Conservation (phyloP, 2,329 filamentous ascomycete genomes). For the Colletotrichum abscissum region DNA sequence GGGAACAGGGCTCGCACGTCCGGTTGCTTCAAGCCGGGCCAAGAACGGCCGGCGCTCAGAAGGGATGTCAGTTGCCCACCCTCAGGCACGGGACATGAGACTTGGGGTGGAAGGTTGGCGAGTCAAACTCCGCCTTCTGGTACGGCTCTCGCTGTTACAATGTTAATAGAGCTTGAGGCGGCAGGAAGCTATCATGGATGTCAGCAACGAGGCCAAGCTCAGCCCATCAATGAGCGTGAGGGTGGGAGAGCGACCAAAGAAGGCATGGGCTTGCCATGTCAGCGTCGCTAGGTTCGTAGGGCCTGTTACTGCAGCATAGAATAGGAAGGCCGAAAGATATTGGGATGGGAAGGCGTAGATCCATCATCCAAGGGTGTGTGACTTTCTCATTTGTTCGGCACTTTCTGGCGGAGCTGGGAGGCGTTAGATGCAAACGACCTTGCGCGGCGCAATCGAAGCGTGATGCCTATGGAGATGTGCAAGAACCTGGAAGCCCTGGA, state of each 20-base stretch:
- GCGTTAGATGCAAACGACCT: conserved; percentile 14
- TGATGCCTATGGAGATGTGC: conserved; percentile 4
- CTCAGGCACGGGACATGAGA: conserved; percentile 25
- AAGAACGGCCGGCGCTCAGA: conserved; percentile 15
- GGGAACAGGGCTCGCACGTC: conserved; percentile 25
- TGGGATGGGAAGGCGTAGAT: conserved; percentile 5
- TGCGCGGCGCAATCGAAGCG: conserved; percentile 7
- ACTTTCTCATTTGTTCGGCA: conserved; percentile 5
- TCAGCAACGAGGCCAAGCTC: conserved; percentile 10
- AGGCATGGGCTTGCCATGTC: not conserved
- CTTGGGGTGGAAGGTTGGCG: conserved; percentile 7
- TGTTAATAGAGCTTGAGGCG: conserved; percentile 7
- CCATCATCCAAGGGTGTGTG: not conserved
- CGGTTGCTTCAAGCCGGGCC: conserved; percentile 22
- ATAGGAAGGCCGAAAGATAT: conserved; percentile 1
- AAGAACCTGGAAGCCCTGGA: not conserved
- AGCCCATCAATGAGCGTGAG: not conserved
- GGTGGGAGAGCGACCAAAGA: not conserved
- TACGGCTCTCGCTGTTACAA: conserved; percentile 4
- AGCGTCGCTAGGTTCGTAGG: conserved; percentile 5
- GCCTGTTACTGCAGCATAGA: not conserved
- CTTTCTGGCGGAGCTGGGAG: conserved; percentile 15
- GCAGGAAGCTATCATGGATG: conserved; percentile 6
- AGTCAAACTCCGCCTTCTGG: conserved; percentile 13
- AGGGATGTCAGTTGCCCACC: conserved; percentile 28